phyloP scores from a whole-genome alignment of 805 yeast species.

The Candida sithepensis region DNA sequence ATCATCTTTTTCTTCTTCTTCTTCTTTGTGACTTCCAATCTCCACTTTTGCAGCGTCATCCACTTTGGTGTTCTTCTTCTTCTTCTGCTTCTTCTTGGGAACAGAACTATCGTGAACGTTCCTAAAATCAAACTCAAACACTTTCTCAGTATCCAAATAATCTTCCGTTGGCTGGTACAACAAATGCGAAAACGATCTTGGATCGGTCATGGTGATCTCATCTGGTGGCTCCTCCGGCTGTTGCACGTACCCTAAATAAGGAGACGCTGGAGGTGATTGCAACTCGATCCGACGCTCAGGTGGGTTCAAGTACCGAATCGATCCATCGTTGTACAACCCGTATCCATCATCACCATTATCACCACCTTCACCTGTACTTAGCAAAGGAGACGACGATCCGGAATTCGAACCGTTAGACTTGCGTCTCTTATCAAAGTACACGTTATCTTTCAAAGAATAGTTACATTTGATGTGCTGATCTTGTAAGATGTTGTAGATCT shows the following conservation, averaged over 20 bases:
- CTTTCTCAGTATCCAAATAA: conserved; percentile 14
- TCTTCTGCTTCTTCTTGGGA: background rate
- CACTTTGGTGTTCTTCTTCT: background rate
- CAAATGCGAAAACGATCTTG: conserved; percentile 27
- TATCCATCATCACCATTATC: conserved; percentile 2
- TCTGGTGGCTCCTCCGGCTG: conserved; percentile 33
- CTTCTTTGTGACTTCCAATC: background rate
- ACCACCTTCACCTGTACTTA: background rate
- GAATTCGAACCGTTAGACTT: background rate
- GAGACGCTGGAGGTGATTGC: conserved; percentile 36
- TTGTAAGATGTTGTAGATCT: conserved; percentile 13
- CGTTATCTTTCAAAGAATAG: conserved; percentile 21
- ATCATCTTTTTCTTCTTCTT: conserved; percentile 1
- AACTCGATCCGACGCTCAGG: conserved; percentile 29
- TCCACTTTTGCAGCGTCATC: background rate
- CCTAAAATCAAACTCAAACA: conserved; percentile 8
- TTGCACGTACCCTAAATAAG: conserved; percentile 30
- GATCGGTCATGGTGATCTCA: conserved; percentile 27
- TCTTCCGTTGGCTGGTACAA: conserved; percentile 25
- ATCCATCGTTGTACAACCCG: background rate
- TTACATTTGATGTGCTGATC: conserved; percentile 19
- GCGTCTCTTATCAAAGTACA: background rate
- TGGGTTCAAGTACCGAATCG: conserved; percentile 11
- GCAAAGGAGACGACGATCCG: no score
- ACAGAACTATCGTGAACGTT: background rate